Percentiles rank a stretch among this genome's conserved stretches.
Evolutionary conservation across 106 monocot species (phyloP).

Genomic region (Narthecium ossifragum): DNA sequence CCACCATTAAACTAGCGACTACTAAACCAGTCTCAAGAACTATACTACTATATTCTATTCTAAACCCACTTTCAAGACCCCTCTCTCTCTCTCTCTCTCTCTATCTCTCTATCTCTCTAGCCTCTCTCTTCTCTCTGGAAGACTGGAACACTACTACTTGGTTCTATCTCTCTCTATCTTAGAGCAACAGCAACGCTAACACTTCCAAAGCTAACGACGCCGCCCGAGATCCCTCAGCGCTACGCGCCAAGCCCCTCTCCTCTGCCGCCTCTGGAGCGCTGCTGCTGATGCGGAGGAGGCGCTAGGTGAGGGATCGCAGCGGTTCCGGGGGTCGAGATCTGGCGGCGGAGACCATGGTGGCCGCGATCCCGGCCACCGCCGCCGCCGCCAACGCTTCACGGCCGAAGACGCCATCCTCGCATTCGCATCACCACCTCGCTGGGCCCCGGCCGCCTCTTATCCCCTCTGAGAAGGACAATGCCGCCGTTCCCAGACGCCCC

Average conservation of each 20-base stretch:
- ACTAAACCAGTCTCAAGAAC: too few species aligned
- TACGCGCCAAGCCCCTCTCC: not conserved
- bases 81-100: too few species aligned
- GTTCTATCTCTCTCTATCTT: not conserved
- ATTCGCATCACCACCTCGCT: too few species aligned
- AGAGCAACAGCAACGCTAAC: conserved; percentile 1
- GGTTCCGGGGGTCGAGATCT: not conserved
- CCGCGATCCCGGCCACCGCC: not conserved
- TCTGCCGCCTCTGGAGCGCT: conserved; percentile 1
- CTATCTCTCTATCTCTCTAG: too few species aligned
- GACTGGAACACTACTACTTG: too few species aligned
- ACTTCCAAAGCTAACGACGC: too few species aligned
- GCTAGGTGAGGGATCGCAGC: not conserved
- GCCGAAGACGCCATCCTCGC: too few species aligned
- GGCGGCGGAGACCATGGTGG: not conserved
- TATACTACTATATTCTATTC: not conserved
- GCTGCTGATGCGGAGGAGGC: conserved; percentile 1
- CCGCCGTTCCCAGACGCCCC: conserved; percentile 15
- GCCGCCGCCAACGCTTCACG: not conserved
- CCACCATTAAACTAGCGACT: too few species aligned
- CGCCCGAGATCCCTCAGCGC: not conserved
- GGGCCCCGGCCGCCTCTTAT: conserved; percentile 46
- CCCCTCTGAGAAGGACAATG: conserved; percentile 62
- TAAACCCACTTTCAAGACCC: too few species aligned
- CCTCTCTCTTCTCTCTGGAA: not conserved